A percentile compares a stretch with the other conserved stretches of the same genome.
phyloP scores from a whole-genome alignment of 345 rosid genomes.

The Populus simonii region DNA sequence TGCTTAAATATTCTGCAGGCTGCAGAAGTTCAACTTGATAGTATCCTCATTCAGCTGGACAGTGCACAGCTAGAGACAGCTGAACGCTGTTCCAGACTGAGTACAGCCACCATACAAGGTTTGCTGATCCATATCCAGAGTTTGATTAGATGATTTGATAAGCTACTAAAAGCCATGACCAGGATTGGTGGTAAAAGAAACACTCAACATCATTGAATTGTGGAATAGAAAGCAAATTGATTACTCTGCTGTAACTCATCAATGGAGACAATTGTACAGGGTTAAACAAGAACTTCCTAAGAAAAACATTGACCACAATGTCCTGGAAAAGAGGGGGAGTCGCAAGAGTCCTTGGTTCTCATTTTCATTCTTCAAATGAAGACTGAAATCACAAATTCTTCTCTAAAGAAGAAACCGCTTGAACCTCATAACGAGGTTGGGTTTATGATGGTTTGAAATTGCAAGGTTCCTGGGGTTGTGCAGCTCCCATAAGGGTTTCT shows the following conservation, averaged over 20 bases:
- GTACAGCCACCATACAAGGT: background rate
- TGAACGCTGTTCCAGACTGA: background rate
- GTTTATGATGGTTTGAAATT: constrained; percentile 8
- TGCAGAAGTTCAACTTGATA: background rate
- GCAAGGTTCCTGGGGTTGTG: constrained; percentile 27
- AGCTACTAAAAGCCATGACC: background rate
- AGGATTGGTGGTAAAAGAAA: background rate
- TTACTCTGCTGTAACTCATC: background rate
- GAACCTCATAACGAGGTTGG: constrained; percentile 29
- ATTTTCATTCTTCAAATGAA: background rate
- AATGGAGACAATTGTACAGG: background rate
- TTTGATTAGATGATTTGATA: background rate
- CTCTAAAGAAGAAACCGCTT: constrained; percentile 21
- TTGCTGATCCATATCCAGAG: background rate
- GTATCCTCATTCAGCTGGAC: background rate
- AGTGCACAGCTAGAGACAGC: background rate
- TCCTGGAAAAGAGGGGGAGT: background rate
- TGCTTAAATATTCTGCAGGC: background rate
- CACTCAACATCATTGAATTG: background rate
- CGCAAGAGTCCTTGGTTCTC: background rate
- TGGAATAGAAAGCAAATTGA: background rate
- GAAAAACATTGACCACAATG: background rate
- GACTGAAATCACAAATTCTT: background rate
- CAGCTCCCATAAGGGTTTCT: constrained; percentile 21
- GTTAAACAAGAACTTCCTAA: background rate